Evolutionary conservation across 2,329 filamentous ascomycete genomes (phyloP).

Genomic region (Calonectria leucothoes): DNA sequence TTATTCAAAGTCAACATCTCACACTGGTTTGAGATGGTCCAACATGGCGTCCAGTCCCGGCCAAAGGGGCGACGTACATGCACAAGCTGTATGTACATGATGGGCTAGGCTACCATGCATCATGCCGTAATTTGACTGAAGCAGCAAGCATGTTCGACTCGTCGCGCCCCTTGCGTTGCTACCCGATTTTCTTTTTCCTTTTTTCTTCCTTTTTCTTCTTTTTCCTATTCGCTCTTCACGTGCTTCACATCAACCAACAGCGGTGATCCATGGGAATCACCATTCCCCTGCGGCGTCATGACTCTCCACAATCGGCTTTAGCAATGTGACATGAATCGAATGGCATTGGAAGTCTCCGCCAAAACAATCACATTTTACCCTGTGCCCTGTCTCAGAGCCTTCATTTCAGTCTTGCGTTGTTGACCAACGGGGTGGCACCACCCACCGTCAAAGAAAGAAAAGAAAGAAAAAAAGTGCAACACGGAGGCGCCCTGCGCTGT

Average conservation of each 20-base stretch:
- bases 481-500: neutral
- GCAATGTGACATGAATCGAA: constrained; percentile 3
- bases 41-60: neutral
- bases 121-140: neutral
- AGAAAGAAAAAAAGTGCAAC: neutral
- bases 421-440: neutral
- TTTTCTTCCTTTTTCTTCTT: neutral
- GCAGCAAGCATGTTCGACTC: neutral
- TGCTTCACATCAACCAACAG: neutral
- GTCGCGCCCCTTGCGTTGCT: neutral
- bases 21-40: neutral
- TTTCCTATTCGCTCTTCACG: neutral
- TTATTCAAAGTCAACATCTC: neutral
- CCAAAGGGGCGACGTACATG: neutral
- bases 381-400: neutral
- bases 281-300: neutral
- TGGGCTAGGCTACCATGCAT: neutral
- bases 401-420: neutral
- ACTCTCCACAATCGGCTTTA: neutral
- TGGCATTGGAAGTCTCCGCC: neutral
- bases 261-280: neutral
- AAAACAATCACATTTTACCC: neutral
- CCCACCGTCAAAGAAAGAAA: too few relatives aligned
- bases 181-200: neutral
- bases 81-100: neutral